These are phyloP conservation scores for Russula sp. DNA, from an alignment of 768 basidiomycete species.

Conservation along the genomic window DNA sequence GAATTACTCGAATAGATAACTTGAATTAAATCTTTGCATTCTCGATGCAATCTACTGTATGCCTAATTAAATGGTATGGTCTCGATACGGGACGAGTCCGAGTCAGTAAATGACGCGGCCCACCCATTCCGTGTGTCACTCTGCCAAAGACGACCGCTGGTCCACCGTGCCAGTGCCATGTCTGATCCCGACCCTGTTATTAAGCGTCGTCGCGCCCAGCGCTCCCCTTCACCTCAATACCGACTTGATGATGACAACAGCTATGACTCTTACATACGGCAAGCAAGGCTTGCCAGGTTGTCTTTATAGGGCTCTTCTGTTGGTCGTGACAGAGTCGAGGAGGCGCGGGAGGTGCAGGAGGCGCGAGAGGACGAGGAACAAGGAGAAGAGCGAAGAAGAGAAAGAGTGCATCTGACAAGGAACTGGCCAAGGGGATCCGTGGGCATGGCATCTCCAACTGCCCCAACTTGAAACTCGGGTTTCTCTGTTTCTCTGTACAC, in stretches of 20 bases:
- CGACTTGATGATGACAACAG: slow-evolving; percentile 52
- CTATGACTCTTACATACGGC: slow-evolving; percentile 82
- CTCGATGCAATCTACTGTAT: too few species aligned
- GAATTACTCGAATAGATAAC: too few species aligned
- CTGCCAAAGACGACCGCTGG: too few species aligned
- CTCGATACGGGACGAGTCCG: too few species aligned
- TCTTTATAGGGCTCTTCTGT: slow-evolving; percentile 52
- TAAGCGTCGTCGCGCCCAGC: slow-evolving; percentile 44
- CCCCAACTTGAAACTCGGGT: slow-evolving; percentile 57
- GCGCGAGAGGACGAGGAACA: slow-evolving; percentile 65
- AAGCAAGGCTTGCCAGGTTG: slow-evolving; percentile 73
- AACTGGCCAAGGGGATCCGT: slow-evolving; percentile 90
- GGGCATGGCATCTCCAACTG: slow-evolving; percentile 94
- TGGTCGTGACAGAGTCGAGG: slow-evolving; percentile 44
- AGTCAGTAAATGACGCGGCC: slow-evolving; percentile 4
- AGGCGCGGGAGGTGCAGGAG: slow-evolving; percentile 51
- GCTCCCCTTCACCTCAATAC: slow-evolving; percentile 55
- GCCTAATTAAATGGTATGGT: too few species aligned
- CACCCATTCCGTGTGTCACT: slow-evolving; percentile 3
- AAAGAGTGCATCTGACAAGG: slow-evolving; percentile 80
- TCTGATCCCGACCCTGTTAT: slow-evolving; percentile 34
- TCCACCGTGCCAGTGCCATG: slow-evolving; percentile 9
- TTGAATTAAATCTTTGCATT: too few species aligned
- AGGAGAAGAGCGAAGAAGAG: slow-evolving; percentile 70
- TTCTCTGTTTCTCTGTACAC: background rate